Base-by-base conservation (phyloP, 441 rosid species). In the Corymbia citriodora region DNA sequence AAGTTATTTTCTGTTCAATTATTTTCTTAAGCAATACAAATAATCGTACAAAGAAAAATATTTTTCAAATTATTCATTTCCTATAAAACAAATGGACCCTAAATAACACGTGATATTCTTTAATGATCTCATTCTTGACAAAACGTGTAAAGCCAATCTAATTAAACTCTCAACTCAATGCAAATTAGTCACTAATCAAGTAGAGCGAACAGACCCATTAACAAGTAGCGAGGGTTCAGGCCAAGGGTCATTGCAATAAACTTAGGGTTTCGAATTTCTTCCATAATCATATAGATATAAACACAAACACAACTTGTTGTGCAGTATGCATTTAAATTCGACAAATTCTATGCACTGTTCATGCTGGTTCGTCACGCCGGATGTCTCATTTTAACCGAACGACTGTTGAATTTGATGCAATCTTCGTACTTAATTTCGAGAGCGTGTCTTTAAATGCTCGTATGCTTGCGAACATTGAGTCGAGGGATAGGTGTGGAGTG, bases 41-140 rank as follows among this genome's bases (percentile, higher is more conserved):
- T 4, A 65, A 65, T 15, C 0, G 31, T 65, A 7, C 8, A 61
- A 59, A 59, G 13, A 14, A 27, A 61, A 2, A 5, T 61, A 14
- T 65, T 29, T n/a, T n/a, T 2, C 17, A 63, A 63, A 63, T 31
- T 4, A 8, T 68, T 9, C 3, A 70, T 70, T 33, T 72, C 36
- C 0, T 1, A 0, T 1, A 0, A 33, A 72, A 1, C 8, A 36
- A 36, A 72, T 4, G 18, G 0, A 10, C 1, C 1, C 6, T 36
- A 19, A 9, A 72, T 33, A 19, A 36, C 0, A 19, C 0, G 1
- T 36, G 48, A 72, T 9, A 36, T 36, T 72, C 8, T 1, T 72
- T 72, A 18, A 33, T 19, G 49, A 18, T 72, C 49, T 33, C 11
- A 4, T 72, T 72, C 36, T 72, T 14, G 1, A 19, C 19, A 10